These are phyloP conservation scores for Syncephalastrum monosporum DNA, from an alignment of 371 early-diverging fungal species.

Conservation along the genomic window DNA sequence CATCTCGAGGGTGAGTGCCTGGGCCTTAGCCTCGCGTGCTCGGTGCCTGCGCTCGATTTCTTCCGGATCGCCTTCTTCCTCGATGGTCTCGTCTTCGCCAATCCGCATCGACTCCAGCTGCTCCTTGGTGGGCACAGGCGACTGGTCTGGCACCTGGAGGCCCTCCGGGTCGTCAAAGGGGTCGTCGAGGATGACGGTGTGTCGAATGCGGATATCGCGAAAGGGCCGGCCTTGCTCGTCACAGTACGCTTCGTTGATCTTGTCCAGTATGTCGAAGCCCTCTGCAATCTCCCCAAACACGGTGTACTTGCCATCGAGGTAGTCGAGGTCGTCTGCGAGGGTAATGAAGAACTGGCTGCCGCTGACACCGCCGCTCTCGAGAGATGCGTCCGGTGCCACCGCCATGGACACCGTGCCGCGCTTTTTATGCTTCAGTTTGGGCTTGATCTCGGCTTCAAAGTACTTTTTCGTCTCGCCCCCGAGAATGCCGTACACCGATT, in stretches of 20 bases:
- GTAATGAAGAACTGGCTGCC: constrained; percentile 98
- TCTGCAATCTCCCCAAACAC: constrained; percentile 97
- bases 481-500: constrained; percentile 69
- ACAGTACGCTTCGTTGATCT: constrained; percentile 72
- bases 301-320: constrained; percentile 96
- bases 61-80: constrained; percentile 68
- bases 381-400: constrained; percentile 47
- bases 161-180: constrained; percentile 89
- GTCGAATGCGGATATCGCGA: constrained; percentile 89
- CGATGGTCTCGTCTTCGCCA: constrained; percentile 82
- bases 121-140: constrained; percentile 83
- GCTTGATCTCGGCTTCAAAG: constrained; percentile 84
- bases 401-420: constrained; percentile 90
- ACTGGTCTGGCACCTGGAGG: constrained; percentile 66
- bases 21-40: constrained; percentile 82
- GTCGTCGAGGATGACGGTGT: constrained; percentile 92
- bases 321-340: constrained; percentile 77
- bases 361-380: constrained; percentile 53
- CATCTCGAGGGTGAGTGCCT: constrained; percentile 95
- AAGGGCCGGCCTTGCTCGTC: constrained; percentile 79
- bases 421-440: constrained; percentile 81
- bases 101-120: constrained; percentile 76
- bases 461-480: constrained; percentile 53
- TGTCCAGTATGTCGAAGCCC: constrained; percentile 89
- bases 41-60: constrained; percentile 67